Base-by-base conservation (phyloP, 1,139 yeast species). In the Kluyveromyces sp. region DNA sequence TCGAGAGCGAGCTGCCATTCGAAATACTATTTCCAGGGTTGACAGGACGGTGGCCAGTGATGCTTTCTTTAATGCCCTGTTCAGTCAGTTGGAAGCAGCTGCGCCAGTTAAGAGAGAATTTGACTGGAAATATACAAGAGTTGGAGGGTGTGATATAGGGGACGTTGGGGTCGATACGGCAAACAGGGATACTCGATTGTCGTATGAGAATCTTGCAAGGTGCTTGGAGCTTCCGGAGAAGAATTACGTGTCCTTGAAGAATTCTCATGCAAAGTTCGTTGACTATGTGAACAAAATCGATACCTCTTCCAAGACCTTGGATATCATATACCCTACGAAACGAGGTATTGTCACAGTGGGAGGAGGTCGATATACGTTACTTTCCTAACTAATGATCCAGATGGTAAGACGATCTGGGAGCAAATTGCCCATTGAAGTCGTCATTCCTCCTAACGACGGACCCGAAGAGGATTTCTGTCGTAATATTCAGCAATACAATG, bases 261-360 rank as follows among this genome's bases (percentile, higher is more conserved):
- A 58, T 10, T 72, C 82, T 21, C 95, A 87, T 64, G 52, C 58
- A 8, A 61, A 64, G 39, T 81, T 78, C 37, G 74, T 81, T 35
- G 65, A 67, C 1, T 61, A 66, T 33, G 61, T 83, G 40, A 15
- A 38, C 10, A 30, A n/a, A 2, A 25, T 45, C 42, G 43, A 34
- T 25, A 34, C 33, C 39, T 38, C 34, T 37, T 36, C 47, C 42
- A 34, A 43, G 40, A 36, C 41, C 25, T 39, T 45, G 25, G 48
- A 51, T 1, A 29, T 42, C 4, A 40, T 54, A 3, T 54, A 56
- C 41, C 54, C 59, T 7, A 54, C 65, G 45, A 82, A 80, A 10
- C 70, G 72, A 50, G 85, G 87, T 37, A 77, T 78, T 41, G 82
- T 79, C 3, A 76, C 77, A 55, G 73, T 81, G 45, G 86, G 83